A percentile compares a stretch with the other conserved stretches of the same genome.
Conservation (phyloP, 495 filamentous ascomycete species). For the Aspergillus nanangensis region DNA sequence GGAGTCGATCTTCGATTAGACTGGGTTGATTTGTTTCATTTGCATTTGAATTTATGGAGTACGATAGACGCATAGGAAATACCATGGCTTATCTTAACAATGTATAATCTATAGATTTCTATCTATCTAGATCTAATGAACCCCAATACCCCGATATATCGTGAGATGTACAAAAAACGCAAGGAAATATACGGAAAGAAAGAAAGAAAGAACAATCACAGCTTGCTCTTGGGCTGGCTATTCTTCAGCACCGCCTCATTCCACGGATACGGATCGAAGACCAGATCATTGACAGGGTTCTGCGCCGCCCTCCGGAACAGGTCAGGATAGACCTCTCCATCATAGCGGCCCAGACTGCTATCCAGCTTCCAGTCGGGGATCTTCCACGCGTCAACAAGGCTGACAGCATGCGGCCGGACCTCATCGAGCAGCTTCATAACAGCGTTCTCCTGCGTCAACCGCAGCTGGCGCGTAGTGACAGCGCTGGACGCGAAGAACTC, state of each 20-base stretch:
- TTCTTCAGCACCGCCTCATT: constrained; percentile 56
- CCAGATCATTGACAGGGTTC: constrained; percentile 63
- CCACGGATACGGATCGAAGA: constrained; percentile 65
- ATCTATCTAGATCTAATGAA: neutral
- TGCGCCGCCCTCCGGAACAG: constrained; percentile 61
- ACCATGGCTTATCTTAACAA: too few species aligned
- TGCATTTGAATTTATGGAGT: too few species aligned
- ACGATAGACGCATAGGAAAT: too few species aligned
- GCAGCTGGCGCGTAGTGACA: constrained; percentile 60
- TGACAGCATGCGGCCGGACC: constrained; percentile 62
- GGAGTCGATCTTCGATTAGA: too few species aligned
- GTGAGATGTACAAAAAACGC: neutral
- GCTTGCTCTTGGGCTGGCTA: constrained; percentile 32
- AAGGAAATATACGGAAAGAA: neutral
- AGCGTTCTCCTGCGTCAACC: constrained; percentile 52
- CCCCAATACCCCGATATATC: neutral
- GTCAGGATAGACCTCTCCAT: constrained; percentile 67
- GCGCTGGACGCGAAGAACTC: constrained; percentile 65
- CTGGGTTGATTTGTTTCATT: too few species aligned
- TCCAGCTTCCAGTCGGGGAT: constrained; percentile 70
- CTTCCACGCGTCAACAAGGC: constrained; percentile 62
- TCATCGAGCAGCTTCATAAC: constrained; percentile 63
- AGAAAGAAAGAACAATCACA: constrained; percentile 18
- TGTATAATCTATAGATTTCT: neutral
- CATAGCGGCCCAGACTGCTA: constrained; percentile 56